phyloP scores from a whole-genome alignment of 2,329 filamentous ascomycete species.

The Exophiala oligosperma region DNA sequence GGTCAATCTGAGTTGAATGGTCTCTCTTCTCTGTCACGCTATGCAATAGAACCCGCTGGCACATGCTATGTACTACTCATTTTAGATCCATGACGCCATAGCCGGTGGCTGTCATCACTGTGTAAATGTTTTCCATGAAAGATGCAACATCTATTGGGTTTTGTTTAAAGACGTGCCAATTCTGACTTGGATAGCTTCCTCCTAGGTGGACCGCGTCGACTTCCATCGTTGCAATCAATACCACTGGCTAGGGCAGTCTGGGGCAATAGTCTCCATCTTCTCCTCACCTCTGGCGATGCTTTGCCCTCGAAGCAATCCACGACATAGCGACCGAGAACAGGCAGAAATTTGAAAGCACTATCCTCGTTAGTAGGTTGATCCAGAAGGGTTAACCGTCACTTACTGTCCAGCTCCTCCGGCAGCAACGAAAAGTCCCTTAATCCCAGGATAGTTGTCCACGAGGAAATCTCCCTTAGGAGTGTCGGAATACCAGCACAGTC shows the following conservation, averaged over 20 bases:
- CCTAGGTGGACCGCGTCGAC: conserved; percentile 34
- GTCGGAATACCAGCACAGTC: conserved; percentile 76
- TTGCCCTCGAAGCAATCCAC: conserved; percentile 54
- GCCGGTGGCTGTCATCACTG: no score
- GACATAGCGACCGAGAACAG: conserved; percentile 63
- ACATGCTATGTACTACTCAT: no score
- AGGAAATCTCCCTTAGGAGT: conserved; percentile 71
- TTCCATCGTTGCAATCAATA: conserved; percentile 33
- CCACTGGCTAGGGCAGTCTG: conserved; percentile 21
- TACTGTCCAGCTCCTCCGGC: conserved; percentile 53
- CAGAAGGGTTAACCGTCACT: not conserved
- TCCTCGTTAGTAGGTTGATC: no score
- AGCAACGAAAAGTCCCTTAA: conserved; percentile 48
- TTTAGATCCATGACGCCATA: no score
- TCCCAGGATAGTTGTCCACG: conserved; percentile 67
- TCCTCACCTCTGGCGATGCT: conserved; percentile 52
- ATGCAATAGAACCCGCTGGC: no score
- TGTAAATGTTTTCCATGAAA: no score
- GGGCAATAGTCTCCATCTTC: conserved; percentile 55
- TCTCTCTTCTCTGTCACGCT: no score
- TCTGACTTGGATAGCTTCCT: conserved; percentile 29
- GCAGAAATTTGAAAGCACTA: conserved; percentile 66
- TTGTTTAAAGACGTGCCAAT: conserved; percentile 27
- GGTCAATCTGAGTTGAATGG: no score
- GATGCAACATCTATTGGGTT: no score